phyloP scores from a whole-genome alignment of 164 flowering plant genomes.

The Chloranthus sessilifolius region DNA sequence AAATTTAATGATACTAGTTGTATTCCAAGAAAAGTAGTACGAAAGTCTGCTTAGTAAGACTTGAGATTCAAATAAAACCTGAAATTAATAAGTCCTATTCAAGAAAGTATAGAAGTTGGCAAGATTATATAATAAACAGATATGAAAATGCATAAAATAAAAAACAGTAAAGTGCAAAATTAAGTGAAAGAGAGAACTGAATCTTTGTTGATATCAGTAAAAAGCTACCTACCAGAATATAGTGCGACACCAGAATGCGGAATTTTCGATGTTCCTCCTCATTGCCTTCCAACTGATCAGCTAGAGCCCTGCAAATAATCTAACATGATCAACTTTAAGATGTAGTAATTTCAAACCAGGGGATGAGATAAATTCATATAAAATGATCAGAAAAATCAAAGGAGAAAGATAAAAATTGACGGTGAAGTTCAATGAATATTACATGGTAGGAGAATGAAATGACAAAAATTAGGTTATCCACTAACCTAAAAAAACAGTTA shows the following conservation, averaged over 20 bases:
- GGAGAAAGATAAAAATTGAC: background rate
- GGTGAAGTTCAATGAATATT: background rate
- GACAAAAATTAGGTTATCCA: constrained; percentile 1
- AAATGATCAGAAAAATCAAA: background rate
- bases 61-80: too few species aligned
- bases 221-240: constrained; percentile 44
- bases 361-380: too few species aligned
- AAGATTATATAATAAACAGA: background rate
- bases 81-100: too few species aligned
- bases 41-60: too few species aligned
- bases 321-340: constrained; percentile 1
- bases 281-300: constrained; percentile 87
- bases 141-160: background rate
- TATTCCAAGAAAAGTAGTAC: too few species aligned
- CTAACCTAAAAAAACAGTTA: constrained; percentile 92
- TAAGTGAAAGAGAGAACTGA: too few species aligned
- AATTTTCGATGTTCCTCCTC: constrained; percentile 76
- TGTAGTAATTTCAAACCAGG: background rate
- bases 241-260: constrained; percentile 64
- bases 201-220: too few species aligned
- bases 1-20: too few species aligned
- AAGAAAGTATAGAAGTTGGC: too few species aligned
- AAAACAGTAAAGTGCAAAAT: too few species aligned
- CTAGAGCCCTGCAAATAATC: constrained; percentile 65
- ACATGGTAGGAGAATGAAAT: background rate